Percentiles rank a stretch among this genome's conserved stretches.
Evolutionary conservation across 1,284 basidiomycete genomes (phyloP).

Genomic region (Ceratorhiza oryzae-sativae): DNA sequence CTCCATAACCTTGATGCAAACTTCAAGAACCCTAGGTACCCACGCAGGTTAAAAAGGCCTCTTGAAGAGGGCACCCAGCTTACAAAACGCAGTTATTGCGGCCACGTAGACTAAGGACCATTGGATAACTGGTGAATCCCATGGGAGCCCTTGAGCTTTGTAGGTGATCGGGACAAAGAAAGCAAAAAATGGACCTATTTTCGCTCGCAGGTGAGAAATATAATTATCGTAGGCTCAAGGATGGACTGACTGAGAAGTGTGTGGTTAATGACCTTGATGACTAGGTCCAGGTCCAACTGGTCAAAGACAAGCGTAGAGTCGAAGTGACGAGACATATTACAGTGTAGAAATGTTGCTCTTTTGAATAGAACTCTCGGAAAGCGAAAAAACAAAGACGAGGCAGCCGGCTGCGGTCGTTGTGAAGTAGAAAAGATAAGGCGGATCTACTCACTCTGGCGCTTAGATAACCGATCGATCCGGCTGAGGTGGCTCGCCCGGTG

Average conservation of each 20-base stretch:
- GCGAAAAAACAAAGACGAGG: not conserved
- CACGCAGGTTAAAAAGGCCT: slow-evolving; percentile 29
- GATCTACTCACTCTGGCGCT: slow-evolving; percentile 28
- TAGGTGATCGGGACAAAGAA: slow-evolving; percentile 78
- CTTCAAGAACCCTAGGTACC: slow-evolving; percentile 64
- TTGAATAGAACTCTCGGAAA: not conserved
- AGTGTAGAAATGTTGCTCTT: not conserved
- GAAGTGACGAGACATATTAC: slow-evolving; percentile 33
- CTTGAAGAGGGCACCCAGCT: slow-evolving; percentile 49
- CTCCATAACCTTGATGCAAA: slow-evolving; percentile 76
- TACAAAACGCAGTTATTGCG: slow-evolving; percentile 68
- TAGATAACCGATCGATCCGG: not conserved
- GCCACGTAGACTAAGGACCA: slow-evolving; percentile 62
- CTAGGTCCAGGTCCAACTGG: slow-evolving; percentile 66
- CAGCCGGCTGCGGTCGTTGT: slow-evolving; percentile 38
- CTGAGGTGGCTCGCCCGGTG: not conserved
- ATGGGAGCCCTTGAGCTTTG: slow-evolving; percentile 68
- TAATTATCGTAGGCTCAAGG: not conserved
- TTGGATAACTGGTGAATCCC: slow-evolving; percentile 61
- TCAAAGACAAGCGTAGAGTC: slow-evolving; percentile 45
- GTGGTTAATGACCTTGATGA: slow-evolving; percentile 75
- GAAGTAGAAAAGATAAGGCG: not conserved
- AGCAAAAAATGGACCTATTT: slow-evolving; percentile 78
- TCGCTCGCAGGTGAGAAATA: slow-evolving; percentile 1
- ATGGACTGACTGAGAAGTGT: slow-evolving; percentile 73